Evolutionary conservation across 2,329 filamentous ascomycete species (phyloP), one percentile per base, ranked within the genome.

Genomic region (Pseudocercospora musae): DNA sequence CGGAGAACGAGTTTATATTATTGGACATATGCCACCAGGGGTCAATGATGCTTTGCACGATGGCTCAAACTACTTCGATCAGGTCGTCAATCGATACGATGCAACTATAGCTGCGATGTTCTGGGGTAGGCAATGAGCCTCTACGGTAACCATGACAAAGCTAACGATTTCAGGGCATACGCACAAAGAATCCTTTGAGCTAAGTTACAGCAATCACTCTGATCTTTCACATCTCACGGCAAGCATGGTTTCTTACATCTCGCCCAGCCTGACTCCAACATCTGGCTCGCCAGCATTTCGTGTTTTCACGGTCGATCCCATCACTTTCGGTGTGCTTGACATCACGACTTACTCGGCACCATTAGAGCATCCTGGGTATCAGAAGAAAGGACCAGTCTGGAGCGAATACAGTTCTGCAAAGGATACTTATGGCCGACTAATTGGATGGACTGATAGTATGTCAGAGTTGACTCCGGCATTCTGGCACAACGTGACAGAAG

Each of bases 281-380:
- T 83, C 80, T 0, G 84, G 82, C 29, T 80, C 83, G 65, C 82
- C 85, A 0, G 79, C 84, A 3, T 87, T 87, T 73, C 81, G 83
- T 53, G 79, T 87, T 46, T 86, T 87, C 73, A 78, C 82, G 15
- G 79, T 87, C 60, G 84, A 87, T 68, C 82, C 85, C 0, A 79
- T 78, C 8, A 86, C 84, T 0, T 87, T 82, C 66, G 82, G 75
- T 48, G 77, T 87, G 8, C 73, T 86, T 0, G 85, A 87, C 59
- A 75, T 77, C 31, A 82, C 79, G 3, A 81, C 80, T 1, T 87
- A 86, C 72, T 79, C 81, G 21, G 82, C 84, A 59, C 79, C 86
- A 69, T 81, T 84, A 74, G 76, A 71, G 46, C 72, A 78, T 40
- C 72, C 79, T 0, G 69, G 73, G 8, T 85, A 79, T 67, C 78